Conservation (phyloP, 495 filamentous ascomycete species). For the Aspergillus homomorphus region DNA sequence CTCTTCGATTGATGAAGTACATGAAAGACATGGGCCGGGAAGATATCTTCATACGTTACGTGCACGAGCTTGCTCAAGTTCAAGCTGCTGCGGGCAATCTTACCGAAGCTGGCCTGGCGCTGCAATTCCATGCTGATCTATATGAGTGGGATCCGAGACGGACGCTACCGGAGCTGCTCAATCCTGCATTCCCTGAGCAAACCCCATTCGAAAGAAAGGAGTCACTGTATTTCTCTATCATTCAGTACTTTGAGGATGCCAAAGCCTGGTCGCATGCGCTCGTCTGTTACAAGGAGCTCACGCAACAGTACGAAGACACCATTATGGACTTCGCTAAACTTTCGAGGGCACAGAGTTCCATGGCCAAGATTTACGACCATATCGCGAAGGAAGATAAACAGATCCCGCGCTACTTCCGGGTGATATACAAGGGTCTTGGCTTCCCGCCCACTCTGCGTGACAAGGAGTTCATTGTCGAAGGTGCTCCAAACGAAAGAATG, state of each 20-base stretch:
- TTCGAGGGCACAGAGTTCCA: slow-evolving; percentile 81
- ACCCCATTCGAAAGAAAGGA: slow-evolving; percentile 92
- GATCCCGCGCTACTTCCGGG: slow-evolving; percentile 86
- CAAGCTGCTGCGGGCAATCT: slow-evolving; percentile 74
- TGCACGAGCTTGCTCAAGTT: slow-evolving; percentile 82
- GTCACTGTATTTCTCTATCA: slow-evolving; percentile 86
- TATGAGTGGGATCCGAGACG: slow-evolving; percentile 85
- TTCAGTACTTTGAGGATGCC: slow-evolving; percentile 89
- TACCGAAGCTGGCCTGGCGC: slow-evolving; percentile 86
- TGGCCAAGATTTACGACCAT: slow-evolving; percentile 88
- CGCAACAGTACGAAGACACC: slow-evolving; percentile 80
- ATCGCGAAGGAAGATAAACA: slow-evolving; percentile 75
- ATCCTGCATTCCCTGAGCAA: slow-evolving; percentile 78
- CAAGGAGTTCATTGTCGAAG: slow-evolving; percentile 92
- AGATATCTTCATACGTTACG: slow-evolving; percentile 94
- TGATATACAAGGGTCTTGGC: slow-evolving; percentile 85
- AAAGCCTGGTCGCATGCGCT: slow-evolving; percentile 89
- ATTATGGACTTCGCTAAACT: slow-evolving; percentile 91
- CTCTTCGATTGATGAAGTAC: slow-evolving; percentile 91
- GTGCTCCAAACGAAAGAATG: slow-evolving; percentile 68
- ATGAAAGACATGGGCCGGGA: slow-evolving; percentile 95
- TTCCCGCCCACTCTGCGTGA: slow-evolving; percentile 79
- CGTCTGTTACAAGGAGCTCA: slow-evolving; percentile 87
- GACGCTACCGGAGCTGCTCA: slow-evolving; percentile 62
- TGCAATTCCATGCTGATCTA: slow-evolving; percentile 86